Conservation (phyloP, 352 stramenopile species). For the Phytopythium litorale region DNA sequence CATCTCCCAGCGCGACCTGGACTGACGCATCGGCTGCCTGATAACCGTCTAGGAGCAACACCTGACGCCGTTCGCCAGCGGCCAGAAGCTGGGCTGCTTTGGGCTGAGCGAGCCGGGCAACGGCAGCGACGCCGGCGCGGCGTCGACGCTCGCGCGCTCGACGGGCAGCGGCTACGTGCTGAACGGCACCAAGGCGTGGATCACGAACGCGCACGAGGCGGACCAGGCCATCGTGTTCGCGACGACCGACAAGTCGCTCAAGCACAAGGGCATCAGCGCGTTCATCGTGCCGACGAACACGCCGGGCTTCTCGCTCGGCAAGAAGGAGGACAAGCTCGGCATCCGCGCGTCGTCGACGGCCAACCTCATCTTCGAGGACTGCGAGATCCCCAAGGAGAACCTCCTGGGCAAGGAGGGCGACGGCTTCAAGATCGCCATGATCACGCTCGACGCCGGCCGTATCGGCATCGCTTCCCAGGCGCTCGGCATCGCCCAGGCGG, state of each 20-base stretch:
- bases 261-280: conserved; percentile 96
- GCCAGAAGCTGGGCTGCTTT: conserved; percentile 94
- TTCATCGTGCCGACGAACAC: conserved; percentile 93
- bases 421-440: conserved; percentile 90
- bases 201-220: conserved; percentile 94
- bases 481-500: conserved; percentile 95
- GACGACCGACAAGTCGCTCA: conserved; percentile 95
- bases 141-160: conserved; percentile 87
- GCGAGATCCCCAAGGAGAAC: conserved; percentile 88
- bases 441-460: conserved; percentile 92
- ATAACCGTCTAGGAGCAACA: conserved; percentile 51
- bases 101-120: conserved; percentile 93
- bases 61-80: conserved; percentile 87
- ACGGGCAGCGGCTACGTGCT: conserved; percentile 91
- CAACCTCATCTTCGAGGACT: conserved; percentile 96
- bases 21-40: background rate
- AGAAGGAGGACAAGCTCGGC: conserved; percentile 98
- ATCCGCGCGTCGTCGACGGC: conserved; percentile 95
- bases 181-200: conserved; percentile 97
- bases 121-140: conserved; percentile 92
- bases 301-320: conserved; percentile 93
- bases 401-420: conserved; percentile 81
- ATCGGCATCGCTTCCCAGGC: conserved; percentile 96
- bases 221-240: conserved; percentile 95
- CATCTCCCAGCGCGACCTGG: too few relatives aligned